Percentiles rank a stretch among this genome's conserved stretches.
Evolutionary conservation across 306 rosid genomes (phyloP).

Genomic region (Vigna nakashimae): DNA sequence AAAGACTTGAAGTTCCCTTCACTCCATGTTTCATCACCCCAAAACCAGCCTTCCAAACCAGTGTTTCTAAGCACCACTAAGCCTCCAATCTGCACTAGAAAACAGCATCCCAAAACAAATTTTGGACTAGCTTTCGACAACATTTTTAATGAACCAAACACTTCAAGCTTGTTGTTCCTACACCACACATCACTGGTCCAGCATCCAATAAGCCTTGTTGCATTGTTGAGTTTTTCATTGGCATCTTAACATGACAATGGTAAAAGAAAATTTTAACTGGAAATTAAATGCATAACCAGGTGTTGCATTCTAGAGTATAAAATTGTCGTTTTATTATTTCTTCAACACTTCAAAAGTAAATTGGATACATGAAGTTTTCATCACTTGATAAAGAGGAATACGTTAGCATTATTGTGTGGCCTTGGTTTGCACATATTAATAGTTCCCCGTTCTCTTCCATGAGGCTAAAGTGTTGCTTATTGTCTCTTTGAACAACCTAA

Average conservation of each 20-base stretch:
- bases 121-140: no score
- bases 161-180: no score
- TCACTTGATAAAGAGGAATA: slow-evolving; percentile 24
- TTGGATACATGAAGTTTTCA: background rate
- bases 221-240: no score
- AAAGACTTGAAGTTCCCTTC: no score
- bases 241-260: background rate
- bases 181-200: no score
- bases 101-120: no score
- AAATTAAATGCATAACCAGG: slow-evolving; percentile 13
- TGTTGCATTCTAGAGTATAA: background rate
- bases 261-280: background rate
- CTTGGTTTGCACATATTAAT: slow-evolving; percentile 92
- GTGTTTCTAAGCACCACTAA: no score
- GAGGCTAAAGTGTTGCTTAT: slow-evolving; percentile 88
- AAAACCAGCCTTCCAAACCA: no score
- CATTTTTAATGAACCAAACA: no score
- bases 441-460: slow-evolving; percentile 83
- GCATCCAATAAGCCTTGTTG: no score
- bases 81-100: no score
- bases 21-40: no score
- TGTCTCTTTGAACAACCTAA: slow-evolving; percentile 85
- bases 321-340: slow-evolving; percentile 14
- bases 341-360: slow-evolving; percentile 12
- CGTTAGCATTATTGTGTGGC: slow-evolving; percentile 74